Conservation (phyloP, 768 basidiomycete genomes). For the Russula ochroleuca region DNA sequence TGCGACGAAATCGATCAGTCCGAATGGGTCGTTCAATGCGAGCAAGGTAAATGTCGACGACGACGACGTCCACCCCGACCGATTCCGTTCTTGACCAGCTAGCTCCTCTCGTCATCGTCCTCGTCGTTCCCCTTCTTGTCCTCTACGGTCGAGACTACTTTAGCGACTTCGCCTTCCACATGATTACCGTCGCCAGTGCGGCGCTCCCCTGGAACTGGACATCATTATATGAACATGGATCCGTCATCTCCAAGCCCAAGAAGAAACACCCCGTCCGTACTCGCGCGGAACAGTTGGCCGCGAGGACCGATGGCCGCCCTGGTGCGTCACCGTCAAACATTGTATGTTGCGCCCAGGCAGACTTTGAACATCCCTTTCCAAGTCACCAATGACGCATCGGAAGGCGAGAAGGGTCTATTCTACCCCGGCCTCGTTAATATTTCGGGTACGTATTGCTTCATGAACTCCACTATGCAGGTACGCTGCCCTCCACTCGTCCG, state of each 20-base stretch:
- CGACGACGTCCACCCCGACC: conserved; percentile 19
- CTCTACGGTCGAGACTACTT: conserved; percentile 34
- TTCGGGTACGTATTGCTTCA: conserved; percentile 94
- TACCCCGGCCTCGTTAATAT: conserved; percentile 94
- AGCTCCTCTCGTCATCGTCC: conserved; percentile 51
- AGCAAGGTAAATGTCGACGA: conserved; percentile 21
- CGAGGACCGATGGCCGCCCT: conserved; percentile 36
- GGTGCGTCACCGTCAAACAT: conserved; percentile 29
- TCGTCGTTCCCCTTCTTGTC: conserved; percentile 41
- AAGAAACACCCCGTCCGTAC: conserved; percentile 47
- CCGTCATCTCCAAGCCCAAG: conserved; percentile 40
- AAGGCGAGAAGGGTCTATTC: conserved; percentile 39
- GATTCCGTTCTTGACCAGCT: conserved; percentile 47
- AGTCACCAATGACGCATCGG: neutral
- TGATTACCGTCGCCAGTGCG: conserved; percentile 53
- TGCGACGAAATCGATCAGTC: neutral
- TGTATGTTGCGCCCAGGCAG: neutral
- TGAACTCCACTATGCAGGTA: conserved; percentile 94
- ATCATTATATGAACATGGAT: conserved; percentile 23
- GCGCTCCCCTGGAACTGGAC: conserved; percentile 63
- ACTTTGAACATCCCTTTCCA: neutral
- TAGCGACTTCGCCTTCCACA: conserved; percentile 41
- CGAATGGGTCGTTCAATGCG: conserved; percentile 1
- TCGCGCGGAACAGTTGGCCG: conserved; percentile 52
- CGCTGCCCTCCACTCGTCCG: conserved; percentile 1